phyloP scores from a whole-genome alignment of 768 basidiomycete genomes.

The Agrocybe pediades region DNA sequence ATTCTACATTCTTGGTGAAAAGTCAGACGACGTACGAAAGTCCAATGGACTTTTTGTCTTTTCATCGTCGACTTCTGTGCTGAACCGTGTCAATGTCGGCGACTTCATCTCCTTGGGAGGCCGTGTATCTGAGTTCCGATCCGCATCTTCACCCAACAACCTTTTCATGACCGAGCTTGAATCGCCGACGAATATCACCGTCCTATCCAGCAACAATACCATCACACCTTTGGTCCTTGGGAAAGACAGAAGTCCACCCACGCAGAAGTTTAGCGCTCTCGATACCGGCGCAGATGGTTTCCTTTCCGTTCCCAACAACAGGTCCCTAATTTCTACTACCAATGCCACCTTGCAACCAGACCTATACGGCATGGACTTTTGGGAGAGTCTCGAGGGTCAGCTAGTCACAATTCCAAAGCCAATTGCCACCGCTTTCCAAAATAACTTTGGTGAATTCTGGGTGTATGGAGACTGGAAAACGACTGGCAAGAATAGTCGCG shows the following conservation, averaged over 20 bases:
- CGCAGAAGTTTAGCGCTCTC: constrained; percentile 45
- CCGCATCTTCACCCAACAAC: constrained; percentile 41
- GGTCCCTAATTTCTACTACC: constrained; percentile 41
- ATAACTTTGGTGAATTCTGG: constrained; percentile 59
- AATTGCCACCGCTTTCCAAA: constrained; percentile 48
- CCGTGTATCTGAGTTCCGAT: constrained; percentile 52
- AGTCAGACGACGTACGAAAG: constrained; percentile 42
- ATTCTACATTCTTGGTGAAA: constrained; percentile 49
- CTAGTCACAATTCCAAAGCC: constrained; percentile 55
- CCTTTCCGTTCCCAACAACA: constrained; percentile 57
- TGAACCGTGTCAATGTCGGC: constrained; percentile 43
- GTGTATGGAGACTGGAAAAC: constrained; percentile 58
- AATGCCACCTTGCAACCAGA: constrained; percentile 53
- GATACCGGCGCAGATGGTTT: constrained; percentile 57
- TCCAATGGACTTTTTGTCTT: constrained; percentile 56
- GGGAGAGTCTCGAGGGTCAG: constrained; percentile 63
- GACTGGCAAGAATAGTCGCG: constrained; percentile 55
- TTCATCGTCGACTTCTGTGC: constrained; percentile 38
- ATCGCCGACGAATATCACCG: constrained; percentile 42
- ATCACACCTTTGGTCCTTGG: constrained; percentile 54
- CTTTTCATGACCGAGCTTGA: constrained; percentile 51
- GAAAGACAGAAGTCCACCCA: constrained; percentile 53
- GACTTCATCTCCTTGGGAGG: constrained; percentile 49
- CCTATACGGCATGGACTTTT: constrained; percentile 61
- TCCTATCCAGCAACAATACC: constrained; percentile 46